Evolutionary conservation across 2,329 filamentous ascomycete species (phyloP).

Genomic region (Xylogone sp.): DNA sequence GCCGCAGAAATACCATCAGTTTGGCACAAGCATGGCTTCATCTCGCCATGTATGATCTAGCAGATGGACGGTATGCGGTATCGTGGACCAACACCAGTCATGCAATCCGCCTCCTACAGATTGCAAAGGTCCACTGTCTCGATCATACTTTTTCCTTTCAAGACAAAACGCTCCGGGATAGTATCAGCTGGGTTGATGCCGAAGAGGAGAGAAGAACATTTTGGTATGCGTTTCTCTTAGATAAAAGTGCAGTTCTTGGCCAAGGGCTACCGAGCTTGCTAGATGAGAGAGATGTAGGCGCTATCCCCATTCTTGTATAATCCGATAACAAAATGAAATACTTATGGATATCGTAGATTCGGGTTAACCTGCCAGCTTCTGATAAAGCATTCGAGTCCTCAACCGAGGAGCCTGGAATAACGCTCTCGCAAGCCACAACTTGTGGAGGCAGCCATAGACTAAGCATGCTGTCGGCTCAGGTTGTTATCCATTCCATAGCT

Average conservation of each 20-base stretch:
- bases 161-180: constrained; percentile 79
- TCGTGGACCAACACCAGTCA: constrained; percentile 91
- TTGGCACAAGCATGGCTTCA: constrained; percentile 82
- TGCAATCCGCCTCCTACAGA: constrained; percentile 71
- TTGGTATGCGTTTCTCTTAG: constrained; percentile 85
- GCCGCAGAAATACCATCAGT: constrained; percentile 81
- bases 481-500: constrained; percentile 78
- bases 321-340: background rate
- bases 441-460: constrained; percentile 66
- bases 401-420: constrained; percentile 64
- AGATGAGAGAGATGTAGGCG: constrained; percentile 68
- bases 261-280: constrained; percentile 93
- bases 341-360: constrained; percentile 41
- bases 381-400: constrained; percentile 80
- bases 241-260: constrained; percentile 87
- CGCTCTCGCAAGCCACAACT: constrained; percentile 63
- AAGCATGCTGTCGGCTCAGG: constrained; percentile 71
- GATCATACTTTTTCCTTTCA: constrained; percentile 80
- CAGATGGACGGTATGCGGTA: constrained; percentile 90
- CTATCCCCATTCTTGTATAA: background rate
- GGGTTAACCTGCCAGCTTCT: constrained; percentile 75
- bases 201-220: constrained; percentile 88
- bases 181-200: constrained; percentile 85
- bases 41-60: constrained; percentile 82
- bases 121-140: constrained; percentile 85